Base-by-base conservation (phyloP, 2,329 filamentous ascomycete species). In the Phialemonium atrogriseum region DNA sequence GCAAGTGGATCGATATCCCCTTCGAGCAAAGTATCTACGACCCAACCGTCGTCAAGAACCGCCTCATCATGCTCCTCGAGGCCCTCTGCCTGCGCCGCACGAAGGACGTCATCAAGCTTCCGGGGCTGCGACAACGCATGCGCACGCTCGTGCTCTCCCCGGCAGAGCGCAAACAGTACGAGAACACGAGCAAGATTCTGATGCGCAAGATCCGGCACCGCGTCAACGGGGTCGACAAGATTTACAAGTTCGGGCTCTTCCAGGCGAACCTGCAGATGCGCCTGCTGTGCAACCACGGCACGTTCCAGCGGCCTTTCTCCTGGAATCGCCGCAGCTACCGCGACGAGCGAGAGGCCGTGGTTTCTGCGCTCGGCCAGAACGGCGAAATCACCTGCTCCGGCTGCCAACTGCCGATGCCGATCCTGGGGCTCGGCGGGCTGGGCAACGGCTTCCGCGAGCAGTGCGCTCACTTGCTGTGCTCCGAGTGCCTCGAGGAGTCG, bases 251-350 rank as follows among this genome's bases (percentile, higher is more conserved):
- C 10, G 56, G 61, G 0, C 51, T 66, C 17, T 68, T 70, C 34
- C 64, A 69, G 27, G 46, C 56, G 0, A 52, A 62, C 9, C 45
- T 70, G 0, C 62, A 68, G 35, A 43, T 70, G 10, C 56, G 65
- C 0, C 59, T 67, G 5, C 37, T 70, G 2, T 68, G 65, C 43
- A 69, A 70, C 33, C 65, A 68, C 37, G 66, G 65, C 1, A 70
- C 66, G 0, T 64, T 53, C 39, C 64, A 68, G 37, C 55, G 62
- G 21, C 49, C 43, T 0, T 62, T 64, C 26, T 61, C 59, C 2
- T 68, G 63, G 63, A 47, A 47, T 24, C 51, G 48, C 16, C 49
- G 50, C 4, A 52, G 51, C 23, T 22, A 52, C 8, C 29, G 49
- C 7, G 52, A 65, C n/a, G 56, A 58, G 23, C 42, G 46, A 32